Evolutionary conservation across 805 yeast genomes (phyloP).

Genomic region (Deakozyma indianensis): DNA sequence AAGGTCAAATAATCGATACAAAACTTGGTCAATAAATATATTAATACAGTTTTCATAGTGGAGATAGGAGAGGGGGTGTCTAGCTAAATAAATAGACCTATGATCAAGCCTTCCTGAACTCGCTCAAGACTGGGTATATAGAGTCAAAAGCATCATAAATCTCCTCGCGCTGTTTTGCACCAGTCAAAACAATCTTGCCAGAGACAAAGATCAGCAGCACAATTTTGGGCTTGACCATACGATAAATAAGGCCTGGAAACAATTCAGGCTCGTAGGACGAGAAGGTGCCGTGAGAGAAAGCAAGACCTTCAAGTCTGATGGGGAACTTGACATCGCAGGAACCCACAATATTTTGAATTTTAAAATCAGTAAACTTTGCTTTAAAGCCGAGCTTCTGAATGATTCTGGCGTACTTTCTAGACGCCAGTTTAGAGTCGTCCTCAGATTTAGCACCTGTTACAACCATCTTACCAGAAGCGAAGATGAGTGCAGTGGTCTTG

Average conservation of each 20-base stretch:
- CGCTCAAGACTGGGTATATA: constrained; percentile 94
- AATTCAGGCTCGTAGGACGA: constrained; percentile 96
- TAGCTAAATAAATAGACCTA: constrained; percentile 1
- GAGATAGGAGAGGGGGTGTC: not conserved
- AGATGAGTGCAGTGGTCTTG: constrained; percentile 91
- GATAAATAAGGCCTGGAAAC: constrained; percentile 94
- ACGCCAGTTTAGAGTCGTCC: constrained; percentile 95
- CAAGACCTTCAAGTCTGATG: constrained; percentile 90
- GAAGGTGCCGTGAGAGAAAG: constrained; percentile 97
- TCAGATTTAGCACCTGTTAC: constrained; percentile 99
- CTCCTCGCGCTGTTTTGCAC: constrained; percentile 98
- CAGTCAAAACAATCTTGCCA: constrained; percentile 94
- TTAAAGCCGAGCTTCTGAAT: constrained; percentile 95
- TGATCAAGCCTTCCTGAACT: constrained; percentile 67
- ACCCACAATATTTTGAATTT: constrained; percentile 96
- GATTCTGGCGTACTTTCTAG: constrained; percentile 94
- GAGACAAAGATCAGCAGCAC: constrained; percentile 90
- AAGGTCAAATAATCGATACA: not conserved
- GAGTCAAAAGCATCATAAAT: constrained; percentile 97
- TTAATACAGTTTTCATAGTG: not conserved
- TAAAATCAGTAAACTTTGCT: constrained; percentile 95
- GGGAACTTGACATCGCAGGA: constrained; percentile 98
- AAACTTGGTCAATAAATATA: constrained; percentile 1
- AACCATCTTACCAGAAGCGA: constrained; percentile 98
- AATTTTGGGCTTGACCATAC: constrained; percentile 98